These are phyloP conservation scores for Pichia sp. DNA, from an alignment of 1,139 yeast species.

Conservation along the genomic window DNA sequence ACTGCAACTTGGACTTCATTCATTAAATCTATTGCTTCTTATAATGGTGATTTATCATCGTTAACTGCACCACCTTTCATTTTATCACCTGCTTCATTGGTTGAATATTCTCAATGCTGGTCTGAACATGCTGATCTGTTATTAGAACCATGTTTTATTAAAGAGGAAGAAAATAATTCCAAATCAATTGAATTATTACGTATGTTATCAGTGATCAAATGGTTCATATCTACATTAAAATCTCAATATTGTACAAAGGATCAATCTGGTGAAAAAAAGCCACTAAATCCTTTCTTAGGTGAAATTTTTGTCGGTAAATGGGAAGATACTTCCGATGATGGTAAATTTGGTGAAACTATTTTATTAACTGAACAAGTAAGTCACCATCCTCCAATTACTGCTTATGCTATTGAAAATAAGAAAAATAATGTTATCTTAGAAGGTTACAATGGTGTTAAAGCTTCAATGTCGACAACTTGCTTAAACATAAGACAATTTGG, in stretches of 20 bases:
- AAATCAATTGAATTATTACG: constrained; percentile 45
- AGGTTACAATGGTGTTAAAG: constrained; percentile 86
- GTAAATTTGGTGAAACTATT: constrained; percentile 57
- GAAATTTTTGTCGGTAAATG: constrained; percentile 88
- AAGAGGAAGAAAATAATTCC: constrained; percentile 35
- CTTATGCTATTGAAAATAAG: constrained; percentile 71
- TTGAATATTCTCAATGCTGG: constrained; percentile 91
- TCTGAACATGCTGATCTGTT: constrained; percentile 84
- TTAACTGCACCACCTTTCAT: constrained; percentile 98
- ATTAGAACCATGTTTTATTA: constrained; percentile 57
- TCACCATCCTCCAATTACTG: constrained; percentile 95
- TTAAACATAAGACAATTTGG: constrained; percentile 87
- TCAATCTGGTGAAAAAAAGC: constrained; percentile 89
- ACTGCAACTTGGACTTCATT: constrained; percentile 74
- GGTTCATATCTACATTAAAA: constrained; percentile 88
- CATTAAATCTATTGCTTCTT: constrained; percentile 84
- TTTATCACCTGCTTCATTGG: constrained; percentile 79
- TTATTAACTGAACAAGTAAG: constrained; percentile 86
- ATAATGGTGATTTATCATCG: constrained; percentile 89
- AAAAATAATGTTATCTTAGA: constrained; percentile 61
- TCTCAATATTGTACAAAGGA: constrained; percentile 92
- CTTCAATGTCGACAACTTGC: constrained; percentile 72
- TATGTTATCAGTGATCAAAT: constrained; percentile 72
- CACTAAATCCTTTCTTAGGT: constrained; percentile 89
- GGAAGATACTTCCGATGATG: constrained; percentile 44